phyloP scores from a whole-genome alignment of 1,284 basidiomycete genomes.

The Ceratobasidium sp. region DNA sequence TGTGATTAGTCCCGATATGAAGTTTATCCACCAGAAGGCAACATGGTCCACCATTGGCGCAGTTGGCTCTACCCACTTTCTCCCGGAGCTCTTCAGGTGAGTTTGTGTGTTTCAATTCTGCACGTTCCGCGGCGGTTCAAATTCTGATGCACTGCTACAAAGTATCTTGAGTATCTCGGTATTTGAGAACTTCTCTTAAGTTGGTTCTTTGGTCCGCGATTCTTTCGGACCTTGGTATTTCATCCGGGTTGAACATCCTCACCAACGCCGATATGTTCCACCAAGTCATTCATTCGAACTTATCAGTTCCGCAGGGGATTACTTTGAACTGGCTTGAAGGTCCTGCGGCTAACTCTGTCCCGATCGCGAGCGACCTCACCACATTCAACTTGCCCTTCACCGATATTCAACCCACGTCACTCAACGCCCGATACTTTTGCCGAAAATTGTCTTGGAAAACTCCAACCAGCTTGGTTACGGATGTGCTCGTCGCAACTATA shows the following conservation, averaged over 20 bases:
- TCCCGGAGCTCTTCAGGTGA: neutral
- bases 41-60: neutral
- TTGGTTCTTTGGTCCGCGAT: neutral
- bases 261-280: neutral
- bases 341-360: neutral
- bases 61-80: neutral
- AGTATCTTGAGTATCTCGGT: neutral
- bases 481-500: conserved; percentile 10
- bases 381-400: neutral
- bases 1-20: neutral
- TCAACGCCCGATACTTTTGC: neutral
- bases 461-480: neutral
- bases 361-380: neutral
- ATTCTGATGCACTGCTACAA: neutral
- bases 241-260: neutral
- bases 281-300: neutral
- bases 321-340: neutral
- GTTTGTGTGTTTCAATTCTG: neutral
- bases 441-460: neutral
- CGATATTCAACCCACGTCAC: neutral
- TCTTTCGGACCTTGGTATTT: neutral
- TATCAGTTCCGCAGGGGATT: neutral
- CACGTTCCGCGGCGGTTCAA: neutral
- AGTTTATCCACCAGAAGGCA: neutral
- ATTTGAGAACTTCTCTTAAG: neutral